Evolutionary conservation across 2,329 filamentous ascomycete genomes (phyloP).

Genomic region (Nigrospora osmanthi): DNA sequence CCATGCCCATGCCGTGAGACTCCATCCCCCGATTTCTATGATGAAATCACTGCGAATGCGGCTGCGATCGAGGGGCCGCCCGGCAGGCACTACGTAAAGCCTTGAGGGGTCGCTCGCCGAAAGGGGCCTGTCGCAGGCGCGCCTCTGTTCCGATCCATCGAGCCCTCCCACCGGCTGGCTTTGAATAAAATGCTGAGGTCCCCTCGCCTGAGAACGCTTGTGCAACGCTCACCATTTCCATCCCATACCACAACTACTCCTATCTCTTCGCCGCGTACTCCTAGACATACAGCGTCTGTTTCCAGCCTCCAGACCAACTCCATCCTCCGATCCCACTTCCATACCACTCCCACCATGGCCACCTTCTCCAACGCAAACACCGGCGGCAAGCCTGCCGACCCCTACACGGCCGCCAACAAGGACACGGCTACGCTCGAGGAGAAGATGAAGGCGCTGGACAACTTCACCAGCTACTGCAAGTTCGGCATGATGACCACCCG

Average conservation of each 20-base stretch:
- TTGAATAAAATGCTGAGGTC: neutral
- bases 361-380: constrained; percentile 51
- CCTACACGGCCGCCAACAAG: constrained; percentile 70
- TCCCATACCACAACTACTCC: too few relatives aligned
- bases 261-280: too few relatives aligned
- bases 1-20: too few relatives aligned
- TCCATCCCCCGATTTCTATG: neutral
- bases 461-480: constrained; percentile 66
- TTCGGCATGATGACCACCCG: constrained; percentile 87
- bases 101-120: too few relatives aligned
- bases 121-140: too few relatives aligned
- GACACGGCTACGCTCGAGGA: constrained; percentile 56
- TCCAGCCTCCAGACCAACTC: too few relatives aligned
- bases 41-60: neutral
- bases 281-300: too few relatives aligned
- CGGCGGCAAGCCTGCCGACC: constrained; percentile 59
- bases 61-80: neutral
- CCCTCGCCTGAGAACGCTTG: neutral
- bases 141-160: neutral
- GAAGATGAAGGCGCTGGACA: constrained; percentile 67
- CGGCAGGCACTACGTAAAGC: neutral
- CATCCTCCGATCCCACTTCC: too few relatives aligned
- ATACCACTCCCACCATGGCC: too few relatives aligned
- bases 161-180: neutral
- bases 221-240: too few relatives aligned